Base-by-base conservation (phyloP, 2,329 filamentous ascomycete genomes). In the Penicillium sp. region DNA sequence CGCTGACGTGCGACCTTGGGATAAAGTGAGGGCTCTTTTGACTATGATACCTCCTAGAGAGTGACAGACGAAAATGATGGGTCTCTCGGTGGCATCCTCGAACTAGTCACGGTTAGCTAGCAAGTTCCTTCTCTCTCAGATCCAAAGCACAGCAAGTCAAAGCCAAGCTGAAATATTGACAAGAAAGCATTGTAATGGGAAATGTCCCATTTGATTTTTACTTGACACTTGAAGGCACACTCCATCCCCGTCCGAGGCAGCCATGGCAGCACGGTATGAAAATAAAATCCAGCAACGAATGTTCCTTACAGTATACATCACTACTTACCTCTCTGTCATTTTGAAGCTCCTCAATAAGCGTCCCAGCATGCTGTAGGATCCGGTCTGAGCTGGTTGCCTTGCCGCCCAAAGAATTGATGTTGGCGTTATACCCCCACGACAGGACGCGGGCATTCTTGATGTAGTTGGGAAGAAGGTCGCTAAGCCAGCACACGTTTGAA, bases 11-110 rank as follows among this genome's bases (percentile, higher is more conserved):
- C 51, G 30, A 68, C 60, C 45, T 59, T 61, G 39, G 59, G 57
- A 51, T 46, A 5, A 18, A 19, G 13, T 19, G 43, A 65, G 43
- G 67, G 75, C 72, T 53, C 68, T 64, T 56, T 74, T 75, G 6
- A 76, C 70, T 44, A 77, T 68, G 23, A 76, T 70, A 1, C 74
- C 74, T 23, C 74, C 74, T 11, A 76, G 66, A 23, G 72, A 75
- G 57, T 76, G 73, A 30, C 71, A 74, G 18, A 76, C 47, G 54
- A 76, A 77, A 23, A 76, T 70, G 29, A 77, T 71, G 4, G 73
- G 74, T 51, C 67, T 69, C 26, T 69, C 47, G 34, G 57, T 59
- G 23, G 62, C 65, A 53, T 67, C 61, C 53, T 71, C 67, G 34
- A 68, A 57, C 70, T 73, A 43, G 23, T 23, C 23, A 23, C 23